Evolutionary conservation across 805 yeast genomes (phyloP), one percentile per base, ranked within the genome.

Genomic region (Torulaspora maleeae): DNA sequence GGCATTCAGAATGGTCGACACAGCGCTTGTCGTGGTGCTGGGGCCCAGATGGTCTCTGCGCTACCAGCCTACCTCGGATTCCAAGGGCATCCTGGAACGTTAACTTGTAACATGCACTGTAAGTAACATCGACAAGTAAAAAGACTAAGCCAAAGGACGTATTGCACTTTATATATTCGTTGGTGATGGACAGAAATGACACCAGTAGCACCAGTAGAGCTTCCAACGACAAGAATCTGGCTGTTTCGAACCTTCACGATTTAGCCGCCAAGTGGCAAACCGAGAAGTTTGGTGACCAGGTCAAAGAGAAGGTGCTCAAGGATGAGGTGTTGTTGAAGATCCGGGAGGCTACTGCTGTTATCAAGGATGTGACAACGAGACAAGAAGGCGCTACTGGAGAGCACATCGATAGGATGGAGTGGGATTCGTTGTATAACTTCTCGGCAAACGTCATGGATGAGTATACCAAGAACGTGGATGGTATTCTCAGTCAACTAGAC

Each of bases 1-100:
- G 80, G 33, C 74, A 2, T 85, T 78, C 63, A 74, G 76, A 53
- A 61, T 75, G 4, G 59, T 74, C 19, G 95, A 86, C 53, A 74
- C 73, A 53, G 33, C 75, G n/a, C 58, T 83, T 28, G 57, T 71
- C 5, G n/a, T 73, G 1, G 35, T 73, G 0, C 74, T 79, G 55
- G 95, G 95, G 12, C 78, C 78, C 52, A 80, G 72, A 59, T 77
- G 68, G 68, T 64, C 68, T 1, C 49, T 64, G 38, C 64, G 63
- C 45, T 64, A 61, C 39, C 67, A 61, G 41, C 52, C 61, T 10
- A 56, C 54, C 38, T 48, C 50, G 32, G 50, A 59, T 48, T 52
- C 60, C 12, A 49, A 52, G n/a, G 62, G 64, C 34, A 53, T 61
- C 30, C 45, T 61, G 27, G 59, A 59, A 19, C 39, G 39, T 22